Evolutionary conservation across 768 basidiomycete species (phyloP), one percentile per base, ranked within the genome.

Genomic region (Lentinula lateritia): DNA sequence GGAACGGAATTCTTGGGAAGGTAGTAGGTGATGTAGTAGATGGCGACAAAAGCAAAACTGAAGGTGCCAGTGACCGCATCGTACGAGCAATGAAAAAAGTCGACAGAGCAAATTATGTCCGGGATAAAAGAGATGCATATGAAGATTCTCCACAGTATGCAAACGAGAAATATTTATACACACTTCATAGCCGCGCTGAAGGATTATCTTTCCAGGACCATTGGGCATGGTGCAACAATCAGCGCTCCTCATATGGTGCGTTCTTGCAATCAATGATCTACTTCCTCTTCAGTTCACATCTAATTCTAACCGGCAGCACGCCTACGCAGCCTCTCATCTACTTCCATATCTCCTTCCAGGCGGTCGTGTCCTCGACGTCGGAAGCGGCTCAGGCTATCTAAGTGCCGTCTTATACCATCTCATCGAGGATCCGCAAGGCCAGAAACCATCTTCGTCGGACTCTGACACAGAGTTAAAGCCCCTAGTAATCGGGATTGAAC

Each of bases 191-290:
- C 63, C 46, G 39, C n/a, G 12, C 15, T 10, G 36, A 58, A 5
- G 34, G 41, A 32, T 6, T 12, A 12, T 32, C 35, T 50, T 12
- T 63, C 39, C 67, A 91, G 90, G 70, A 63, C 79, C 16, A 94
- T 95, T 56, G 90, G 91, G 2, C 82, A 89, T 68, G 88, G 86
- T 12, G 95, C 95, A 13, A 99, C 96, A 0, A 98, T 99, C 64
- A 93, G 90, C 42, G 96, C 96, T 0, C 96, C 96, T 1, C 96
- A 99, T 71, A 98, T 98, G 95, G 90, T 89, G 57, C 20, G n/a
- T 50, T 50, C 34, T 41, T 28, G 28, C 28, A 28, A 43, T 46
- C 34, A 1, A 38, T 52, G 34, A 48, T 34, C n/a, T 35, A 35
- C 43, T 16, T 32, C 13, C n/a, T 23, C 23, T 50, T 23, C 7